Base-by-base conservation (phyloP, 345 rosid genomes). In the Euphorbia peplus region DNA sequence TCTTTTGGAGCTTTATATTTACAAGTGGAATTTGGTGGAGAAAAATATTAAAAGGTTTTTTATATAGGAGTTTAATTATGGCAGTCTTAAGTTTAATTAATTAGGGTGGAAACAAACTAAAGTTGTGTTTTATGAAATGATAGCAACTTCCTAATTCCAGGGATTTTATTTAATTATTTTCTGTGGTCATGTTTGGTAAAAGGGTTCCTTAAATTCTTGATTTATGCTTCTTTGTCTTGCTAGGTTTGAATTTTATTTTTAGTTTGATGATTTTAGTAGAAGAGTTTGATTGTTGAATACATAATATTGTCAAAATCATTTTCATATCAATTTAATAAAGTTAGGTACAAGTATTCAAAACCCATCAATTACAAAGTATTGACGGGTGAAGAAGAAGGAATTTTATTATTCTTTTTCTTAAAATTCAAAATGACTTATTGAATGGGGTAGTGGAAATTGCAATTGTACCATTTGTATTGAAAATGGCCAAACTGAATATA, bases 211-310 rank as follows among this genome's bases (percentile, higher is more conserved):
- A 53, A 66, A 32, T 66, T 35, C 32, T 21, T 37, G 70, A n/a
- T 37, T 53, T 66, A 4, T 66, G 70, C 24, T 22, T 66, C 42
- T 37, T 52, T 66, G 60, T 66, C 58, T 35, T 51, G 14, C 47
- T 42, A 35, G 47, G 25, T 15, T 21, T 62, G 24, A 30, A 59
- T 35, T 58, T 59, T 18, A 5, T 50, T 4, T 3, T n/a, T 21
- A n/a, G 19, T n/a, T 48, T 48, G 4, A 52, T 52, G 25, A n/a
- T 48, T 48, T 50, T 50, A 50, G 7, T 1, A 19, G 21, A 18
- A 48, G 24, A n/a, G 54, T n/a, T 18, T 53, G 57, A 19, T 53
- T 21, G 57, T 53, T 53, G 57, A 53, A 53, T 8, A 53, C 57
- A 22, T 7, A n/a, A 5, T 4, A 50, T 50, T n/a, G 18, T 14